Evolutionary conservation across 176 grass and related monocot genomes (phyloP).

Genomic region (Ananas comosus): DNA sequence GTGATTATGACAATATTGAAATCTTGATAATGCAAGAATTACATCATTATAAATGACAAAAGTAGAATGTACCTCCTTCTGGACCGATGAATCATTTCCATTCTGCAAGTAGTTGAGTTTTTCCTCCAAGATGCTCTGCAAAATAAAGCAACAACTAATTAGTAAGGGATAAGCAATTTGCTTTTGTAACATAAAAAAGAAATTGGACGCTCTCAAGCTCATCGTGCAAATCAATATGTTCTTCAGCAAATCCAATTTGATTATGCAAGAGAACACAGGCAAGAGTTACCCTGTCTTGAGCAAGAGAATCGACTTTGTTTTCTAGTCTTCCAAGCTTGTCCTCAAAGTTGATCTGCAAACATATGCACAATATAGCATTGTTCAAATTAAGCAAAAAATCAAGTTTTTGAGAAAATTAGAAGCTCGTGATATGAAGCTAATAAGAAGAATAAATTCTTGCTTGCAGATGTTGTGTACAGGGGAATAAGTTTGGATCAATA

Average conservation of each 20-base stretch:
- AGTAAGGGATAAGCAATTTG: constrained; percentile 17
- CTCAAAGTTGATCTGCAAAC: constrained; percentile 43
- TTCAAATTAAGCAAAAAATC: too few relatives aligned
- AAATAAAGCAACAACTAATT: not conserved
- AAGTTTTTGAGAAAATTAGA: too few relatives aligned
- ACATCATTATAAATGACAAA: constrained; percentile 18
- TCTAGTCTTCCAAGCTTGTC: constrained; percentile 47
- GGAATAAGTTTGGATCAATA: not conserved
- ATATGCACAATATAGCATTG: too few relatives aligned
- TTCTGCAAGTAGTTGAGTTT: constrained; percentile 55
- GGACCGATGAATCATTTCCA: constrained; percentile 41
- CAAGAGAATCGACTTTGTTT: constrained; percentile 34
- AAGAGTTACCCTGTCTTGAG: constrained; percentile 47
- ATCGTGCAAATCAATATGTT: constrained; percentile 17
- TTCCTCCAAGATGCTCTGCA: constrained; percentile 44
- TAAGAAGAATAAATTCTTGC: too few relatives aligned
- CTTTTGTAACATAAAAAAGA: constrained; percentile 6
- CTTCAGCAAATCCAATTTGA: not conserved
- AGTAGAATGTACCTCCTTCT: constrained; percentile 53
- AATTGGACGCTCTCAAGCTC: constrained; percentile 7
- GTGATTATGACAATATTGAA: constrained; percentile 1
- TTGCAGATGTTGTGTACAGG: not conserved
- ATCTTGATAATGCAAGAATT: constrained; percentile 3
- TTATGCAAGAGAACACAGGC: constrained; percentile 11
- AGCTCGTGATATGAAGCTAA: too few relatives aligned